Evolutionary conservation across 176 grass and related monocot genomes (phyloP).

Genomic region (Phragmites australis): DNA sequence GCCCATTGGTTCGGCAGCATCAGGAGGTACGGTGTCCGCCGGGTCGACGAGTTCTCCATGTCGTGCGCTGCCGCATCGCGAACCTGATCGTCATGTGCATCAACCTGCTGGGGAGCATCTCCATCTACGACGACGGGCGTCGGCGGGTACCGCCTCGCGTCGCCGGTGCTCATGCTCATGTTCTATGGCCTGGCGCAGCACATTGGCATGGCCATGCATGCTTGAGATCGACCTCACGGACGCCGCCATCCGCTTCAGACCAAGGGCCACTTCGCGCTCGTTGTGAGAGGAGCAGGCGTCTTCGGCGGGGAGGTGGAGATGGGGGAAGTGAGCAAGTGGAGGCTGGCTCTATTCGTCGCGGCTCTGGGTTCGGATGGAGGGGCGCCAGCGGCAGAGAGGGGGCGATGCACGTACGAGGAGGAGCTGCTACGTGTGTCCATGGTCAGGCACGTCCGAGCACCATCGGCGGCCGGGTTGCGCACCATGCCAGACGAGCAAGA

Average conservation of each 20-base stretch:
- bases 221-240: conserved; percentile 51
- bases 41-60: conserved; percentile 62
- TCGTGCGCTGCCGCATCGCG: conserved; percentile 42
- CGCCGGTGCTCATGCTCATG: conserved; percentile 75
- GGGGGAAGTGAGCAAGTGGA: conserved; percentile 71
- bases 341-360: conserved; percentile 72
- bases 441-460: conserved; percentile 88
- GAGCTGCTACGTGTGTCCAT: conserved; percentile 85
- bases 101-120: conserved; percentile 73
- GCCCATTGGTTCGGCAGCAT: too few species aligned
- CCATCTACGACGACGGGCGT: conserved; percentile 51
- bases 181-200: conserved; percentile 62
- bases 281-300: conserved; percentile 36
- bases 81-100: conserved; percentile 62
- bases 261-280: conserved; percentile 84
- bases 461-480: conserved; percentile 64
- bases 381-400: conserved; percentile 77
- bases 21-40: conserved; percentile 44
- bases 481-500: conserved; percentile 68
- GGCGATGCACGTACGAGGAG: conserved; percentile 81
- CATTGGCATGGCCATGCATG: conserved; percentile 12
- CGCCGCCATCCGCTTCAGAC: conserved; percentile 65
- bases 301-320: not conserved
- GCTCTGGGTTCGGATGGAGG: too few species aligned
- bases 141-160: conserved; percentile 60